These are phyloP conservation scores for Hericium coralloides DNA, from an alignment of 768 basidiomycete genomes.

Conservation along the genomic window DNA sequence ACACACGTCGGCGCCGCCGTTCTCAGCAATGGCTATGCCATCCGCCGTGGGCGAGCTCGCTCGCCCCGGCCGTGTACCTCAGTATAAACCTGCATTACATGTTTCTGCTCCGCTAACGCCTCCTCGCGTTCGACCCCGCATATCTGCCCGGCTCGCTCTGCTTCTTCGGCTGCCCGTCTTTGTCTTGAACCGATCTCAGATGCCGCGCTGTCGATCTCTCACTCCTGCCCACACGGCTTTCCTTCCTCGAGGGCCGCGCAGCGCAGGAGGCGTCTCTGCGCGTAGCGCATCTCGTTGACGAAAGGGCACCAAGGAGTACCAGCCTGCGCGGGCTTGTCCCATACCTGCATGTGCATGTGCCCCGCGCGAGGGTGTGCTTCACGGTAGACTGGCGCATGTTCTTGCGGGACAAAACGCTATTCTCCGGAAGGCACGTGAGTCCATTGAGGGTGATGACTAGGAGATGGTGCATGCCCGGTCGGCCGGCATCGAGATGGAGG, in stretches of 20 bases:
- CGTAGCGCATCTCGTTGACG: slow-evolving; percentile 25
- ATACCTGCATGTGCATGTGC: slow-evolving; percentile 23
- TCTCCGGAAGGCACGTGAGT: slow-evolving; percentile 35
- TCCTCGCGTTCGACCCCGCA: slow-evolving; percentile 23
- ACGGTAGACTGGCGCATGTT: slow-evolving; percentile 45
- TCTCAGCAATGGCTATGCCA: no score
- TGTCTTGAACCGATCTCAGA: slow-evolving; percentile 36
- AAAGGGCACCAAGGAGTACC: slow-evolving; percentile 21
- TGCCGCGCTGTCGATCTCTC: slow-evolving; percentile 30
- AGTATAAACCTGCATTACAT: slow-evolving; percentile 36
- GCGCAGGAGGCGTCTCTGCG: slow-evolving; percentile 31
- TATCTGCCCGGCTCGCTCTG: no score
- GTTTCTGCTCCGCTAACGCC: slow-evolving; percentile 48
- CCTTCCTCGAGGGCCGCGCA: slow-evolving; percentile 28
- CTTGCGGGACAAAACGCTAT: slow-evolving; percentile 22
- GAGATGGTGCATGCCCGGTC: slow-evolving; percentile 32
- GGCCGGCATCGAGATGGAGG: slow-evolving; percentile 41
- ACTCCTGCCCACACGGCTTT: slow-evolving; percentile 32
- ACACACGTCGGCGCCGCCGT: slow-evolving; percentile 33
- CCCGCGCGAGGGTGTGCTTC: slow-evolving; percentile 32
- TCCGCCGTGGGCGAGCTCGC: no score
- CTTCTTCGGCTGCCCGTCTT: slow-evolving; percentile 28
- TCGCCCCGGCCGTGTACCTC: slow-evolving; percentile 17
- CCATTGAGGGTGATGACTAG: slow-evolving; percentile 32
- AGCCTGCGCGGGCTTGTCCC: slow-evolving; percentile 24